These are phyloP conservation scores for Wallacemonas sp. DNA, from an alignment of 208 protist species.

Conservation along the genomic window DNA sequence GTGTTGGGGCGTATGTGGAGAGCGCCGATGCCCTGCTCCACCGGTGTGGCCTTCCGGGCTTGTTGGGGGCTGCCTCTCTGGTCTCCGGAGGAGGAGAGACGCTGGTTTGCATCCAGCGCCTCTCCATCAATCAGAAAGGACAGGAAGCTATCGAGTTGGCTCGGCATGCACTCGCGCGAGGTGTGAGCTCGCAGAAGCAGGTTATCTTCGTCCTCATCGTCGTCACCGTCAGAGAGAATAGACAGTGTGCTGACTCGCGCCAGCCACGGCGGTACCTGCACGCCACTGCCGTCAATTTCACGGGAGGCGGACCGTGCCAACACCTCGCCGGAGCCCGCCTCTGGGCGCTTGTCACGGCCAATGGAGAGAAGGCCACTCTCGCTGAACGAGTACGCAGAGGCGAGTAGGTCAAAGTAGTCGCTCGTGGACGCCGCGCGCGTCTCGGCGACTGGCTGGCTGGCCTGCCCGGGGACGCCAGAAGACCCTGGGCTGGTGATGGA, in stretches of 20 bases:
- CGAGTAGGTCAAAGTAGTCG: neutral
- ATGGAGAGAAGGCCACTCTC: neutral
- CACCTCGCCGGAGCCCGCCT: too few relatives aligned
- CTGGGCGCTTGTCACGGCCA: neutral
- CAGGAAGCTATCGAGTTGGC: neutral
- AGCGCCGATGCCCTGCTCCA: neutral
- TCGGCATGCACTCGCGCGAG: neutral
- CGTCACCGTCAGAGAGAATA: conserved; percentile 2
- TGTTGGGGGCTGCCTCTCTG: too few relatives aligned
- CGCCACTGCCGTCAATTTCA: neutral
- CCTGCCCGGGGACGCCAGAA: neutral
- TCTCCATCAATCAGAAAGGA: neutral
- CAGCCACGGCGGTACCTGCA: neutral
- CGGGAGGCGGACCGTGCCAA: neutral
- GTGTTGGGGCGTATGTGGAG: neutral
- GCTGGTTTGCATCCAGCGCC: neutral
- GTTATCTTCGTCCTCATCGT: conserved; percentile 2
- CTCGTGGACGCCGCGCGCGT: neutral
- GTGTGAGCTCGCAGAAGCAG: too few relatives aligned
- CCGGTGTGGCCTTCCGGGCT: too few relatives aligned
- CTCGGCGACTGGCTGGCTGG: neutral
- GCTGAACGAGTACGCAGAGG: neutral
- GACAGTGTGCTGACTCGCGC: neutral
- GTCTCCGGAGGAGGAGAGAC: too few relatives aligned
- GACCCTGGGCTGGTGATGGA: neutral